Conservation (phyloP, 1,139 yeast genomes). For the Saccharomyces hybrid region DNA sequence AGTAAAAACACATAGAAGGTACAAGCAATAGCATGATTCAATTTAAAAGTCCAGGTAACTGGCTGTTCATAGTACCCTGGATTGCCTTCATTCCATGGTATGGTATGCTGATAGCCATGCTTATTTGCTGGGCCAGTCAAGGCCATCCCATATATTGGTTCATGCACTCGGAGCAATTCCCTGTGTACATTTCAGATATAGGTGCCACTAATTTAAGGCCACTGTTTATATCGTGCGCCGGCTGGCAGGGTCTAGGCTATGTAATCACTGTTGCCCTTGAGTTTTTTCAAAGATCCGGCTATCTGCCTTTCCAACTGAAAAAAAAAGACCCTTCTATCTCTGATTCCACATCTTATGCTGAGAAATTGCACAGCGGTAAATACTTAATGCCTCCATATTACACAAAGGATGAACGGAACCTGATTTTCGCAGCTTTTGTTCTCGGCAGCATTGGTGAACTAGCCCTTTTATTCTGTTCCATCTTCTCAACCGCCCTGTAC, state of each 20-base stretch:
- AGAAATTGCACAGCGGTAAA: slow-evolving; percentile 9
- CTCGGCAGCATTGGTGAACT: slow-evolving; percentile 59
- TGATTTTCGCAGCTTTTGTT: slow-evolving; percentile 30
- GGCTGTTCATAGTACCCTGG: slow-evolving; percentile 46
- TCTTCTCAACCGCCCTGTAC: slow-evolving; percentile 58
- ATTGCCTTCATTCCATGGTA: slow-evolving; percentile 56
- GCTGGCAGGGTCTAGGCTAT: slow-evolving; percentile 70
- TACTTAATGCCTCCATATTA: slow-evolving; percentile 34
- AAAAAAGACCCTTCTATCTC: slow-evolving; percentile 4
- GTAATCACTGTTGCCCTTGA: slow-evolving; percentile 45
- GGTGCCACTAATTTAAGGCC: slow-evolving; percentile 85
- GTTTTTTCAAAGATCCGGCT: slow-evolving; percentile 25
- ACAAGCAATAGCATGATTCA: not conserved
- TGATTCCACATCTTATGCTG: slow-evolving; percentile 9
- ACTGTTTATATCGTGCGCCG: slow-evolving; percentile 70
- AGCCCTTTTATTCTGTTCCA: slow-evolving; percentile 67
- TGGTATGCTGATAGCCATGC: slow-evolving; percentile 69
- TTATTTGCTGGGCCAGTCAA: slow-evolving; percentile 65
- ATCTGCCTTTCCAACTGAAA: slow-evolving; percentile 8
- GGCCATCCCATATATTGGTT: slow-evolving; percentile 67
- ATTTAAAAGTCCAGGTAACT: slow-evolving; percentile 28
- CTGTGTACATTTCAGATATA: slow-evolving; percentile 73
- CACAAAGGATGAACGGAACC: slow-evolving; percentile 32
- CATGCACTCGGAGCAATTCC: slow-evolving; percentile 42
- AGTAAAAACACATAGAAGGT: not conserved